These are phyloP conservation scores for Gracilaria caudata DNA, from an alignment of 23 red algal genomes.

Conservation along the genomic window DNA sequence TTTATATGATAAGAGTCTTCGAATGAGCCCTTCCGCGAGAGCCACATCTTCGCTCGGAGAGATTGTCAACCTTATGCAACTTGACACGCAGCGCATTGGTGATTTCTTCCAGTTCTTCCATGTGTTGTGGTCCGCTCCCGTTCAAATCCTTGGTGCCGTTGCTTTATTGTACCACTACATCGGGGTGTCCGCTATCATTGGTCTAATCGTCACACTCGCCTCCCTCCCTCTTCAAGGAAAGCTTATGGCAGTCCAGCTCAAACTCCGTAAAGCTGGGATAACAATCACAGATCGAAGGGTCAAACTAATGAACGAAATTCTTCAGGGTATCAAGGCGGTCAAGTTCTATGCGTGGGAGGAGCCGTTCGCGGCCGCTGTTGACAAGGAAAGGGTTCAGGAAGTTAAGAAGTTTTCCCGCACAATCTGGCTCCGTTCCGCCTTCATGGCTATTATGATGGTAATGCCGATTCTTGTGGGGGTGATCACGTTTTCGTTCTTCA, in stretches of 20 bases:
- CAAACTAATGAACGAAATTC: constrained; percentile 96
- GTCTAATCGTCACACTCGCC: constrained; percentile 69
- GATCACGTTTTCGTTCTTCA: constrained; percentile 92
- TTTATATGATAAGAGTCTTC: constrained; percentile 93
- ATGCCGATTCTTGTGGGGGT: constrained; percentile 85
- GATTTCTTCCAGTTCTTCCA: constrained; percentile 89
- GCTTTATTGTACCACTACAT: constrained; percentile 83
- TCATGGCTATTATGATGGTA: constrained; percentile 81
- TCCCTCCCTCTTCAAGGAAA: constrained; percentile 76
- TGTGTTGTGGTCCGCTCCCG: constrained; percentile 82
- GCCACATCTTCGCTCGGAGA: constrained; percentile 84
- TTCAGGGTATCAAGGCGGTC: constrained; percentile 95
- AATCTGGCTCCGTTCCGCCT: constrained; percentile 76
- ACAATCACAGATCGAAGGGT: constrained; percentile 90
- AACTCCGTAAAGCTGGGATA: constrained; percentile 54
- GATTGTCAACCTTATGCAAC: constrained; percentile 98
- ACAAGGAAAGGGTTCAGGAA: constrained; percentile 68
- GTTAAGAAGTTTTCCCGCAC: constrained; percentile 68
- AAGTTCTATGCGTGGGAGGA: constrained; percentile 99
- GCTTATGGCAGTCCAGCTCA: constrained; percentile 55
- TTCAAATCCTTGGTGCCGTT: constrained; percentile 90
- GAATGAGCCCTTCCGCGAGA: constrained; percentile 77
- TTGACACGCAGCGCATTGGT: constrained; percentile 91
- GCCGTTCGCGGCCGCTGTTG: constrained; percentile 73
- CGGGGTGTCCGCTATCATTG: constrained; percentile 85